Percentiles rank a stretch among this genome's conserved stretches.
phyloP scores from a whole-genome alignment of 352 stramenopile genomes.

The Globisporangium acanthophoron region DNA sequence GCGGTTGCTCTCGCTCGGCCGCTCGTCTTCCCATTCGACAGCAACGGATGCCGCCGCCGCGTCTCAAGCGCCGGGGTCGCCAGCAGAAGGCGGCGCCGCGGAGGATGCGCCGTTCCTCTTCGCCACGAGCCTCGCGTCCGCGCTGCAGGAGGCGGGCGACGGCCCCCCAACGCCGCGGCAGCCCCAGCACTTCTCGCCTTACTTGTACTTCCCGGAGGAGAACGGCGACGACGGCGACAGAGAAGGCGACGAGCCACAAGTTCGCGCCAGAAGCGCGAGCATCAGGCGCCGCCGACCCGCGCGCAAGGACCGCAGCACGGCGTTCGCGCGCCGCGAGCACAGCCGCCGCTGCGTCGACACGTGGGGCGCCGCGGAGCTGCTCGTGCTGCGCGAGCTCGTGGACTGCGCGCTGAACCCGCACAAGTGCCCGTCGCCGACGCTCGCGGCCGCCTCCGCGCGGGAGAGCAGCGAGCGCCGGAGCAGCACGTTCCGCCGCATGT shows the following conservation, averaged over 20 bases:
- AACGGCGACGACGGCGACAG: background rate
- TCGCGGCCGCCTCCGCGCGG: conserved; percentile 7
- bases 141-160: conserved; percentile 3
- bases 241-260: background rate
- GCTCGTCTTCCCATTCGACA: background rate
- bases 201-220: conserved; percentile 13
- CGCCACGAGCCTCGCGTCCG: conserved; percentile 11
- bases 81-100: background rate
- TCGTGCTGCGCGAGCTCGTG: conserved; percentile 48
- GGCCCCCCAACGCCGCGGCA: background rate
- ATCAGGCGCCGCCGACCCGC: background rate
- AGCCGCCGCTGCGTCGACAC: conserved; percentile 37
- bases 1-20: conserved; percentile 12
- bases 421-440: conserved; percentile 6
- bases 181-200: conserved; percentile 12
- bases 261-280: background rate
- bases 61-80: background rate
- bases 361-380: conserved; percentile 53
- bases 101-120: conserved; percentile 11
- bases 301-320: conserved; percentile 10
- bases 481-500: conserved; percentile 13
- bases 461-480: conserved; percentile 9
- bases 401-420: conserved; percentile 29
- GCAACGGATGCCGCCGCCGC: background rate
- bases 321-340: conserved; percentile 14